Conservation (phyloP, 1,284 basidiomycete genomes). For the Ceratobasidium sp. region DNA sequence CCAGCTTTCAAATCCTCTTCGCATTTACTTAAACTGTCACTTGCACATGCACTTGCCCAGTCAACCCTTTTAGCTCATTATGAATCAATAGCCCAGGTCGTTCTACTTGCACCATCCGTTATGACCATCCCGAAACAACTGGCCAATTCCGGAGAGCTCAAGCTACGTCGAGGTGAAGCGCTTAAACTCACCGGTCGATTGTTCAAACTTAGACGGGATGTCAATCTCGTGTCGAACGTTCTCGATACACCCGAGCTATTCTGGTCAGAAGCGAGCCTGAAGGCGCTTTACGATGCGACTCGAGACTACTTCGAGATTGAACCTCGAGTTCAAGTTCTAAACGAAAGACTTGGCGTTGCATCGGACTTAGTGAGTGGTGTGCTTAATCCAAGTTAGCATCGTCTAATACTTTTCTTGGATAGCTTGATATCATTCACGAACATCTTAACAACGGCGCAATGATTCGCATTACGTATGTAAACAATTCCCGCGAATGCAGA, state of each 20-base stretch:
- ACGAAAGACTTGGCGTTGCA: conserved; percentile 89
- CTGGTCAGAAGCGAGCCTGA: conserved; percentile 93
- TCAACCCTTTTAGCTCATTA: conserved; percentile 93
- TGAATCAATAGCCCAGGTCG: conserved; percentile 84
- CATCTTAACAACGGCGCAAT: conserved; percentile 93
- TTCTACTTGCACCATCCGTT: conserved; percentile 83
- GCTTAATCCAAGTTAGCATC: too few relatives aligned
- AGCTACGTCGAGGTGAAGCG: conserved; percentile 85
- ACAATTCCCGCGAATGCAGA: neutral
- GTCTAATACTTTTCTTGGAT: conserved; percentile 50
- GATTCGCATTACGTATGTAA: conserved; percentile 80
- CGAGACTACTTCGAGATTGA: conserved; percentile 96
- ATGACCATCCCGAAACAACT: conserved; percentile 89
- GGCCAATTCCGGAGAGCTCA: conserved; percentile 82
- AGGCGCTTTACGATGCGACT: conserved; percentile 92
- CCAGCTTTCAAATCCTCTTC: conserved; percentile 90
- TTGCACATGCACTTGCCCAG: conserved; percentile 95
- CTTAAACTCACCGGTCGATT: conserved; percentile 88
- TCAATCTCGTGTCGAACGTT: conserved; percentile 95
- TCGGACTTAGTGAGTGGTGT: conserved; percentile 80
- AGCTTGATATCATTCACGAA: conserved; percentile 95
- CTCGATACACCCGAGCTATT: conserved; percentile 95
- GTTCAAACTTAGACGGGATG: conserved; percentile 91
- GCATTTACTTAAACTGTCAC: conserved; percentile 88
- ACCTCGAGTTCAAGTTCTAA: conserved; percentile 86